Conservation (phyloP, 176 grass and related monocot species). For the bread wheat (Triticum aestivum) region DNA sequence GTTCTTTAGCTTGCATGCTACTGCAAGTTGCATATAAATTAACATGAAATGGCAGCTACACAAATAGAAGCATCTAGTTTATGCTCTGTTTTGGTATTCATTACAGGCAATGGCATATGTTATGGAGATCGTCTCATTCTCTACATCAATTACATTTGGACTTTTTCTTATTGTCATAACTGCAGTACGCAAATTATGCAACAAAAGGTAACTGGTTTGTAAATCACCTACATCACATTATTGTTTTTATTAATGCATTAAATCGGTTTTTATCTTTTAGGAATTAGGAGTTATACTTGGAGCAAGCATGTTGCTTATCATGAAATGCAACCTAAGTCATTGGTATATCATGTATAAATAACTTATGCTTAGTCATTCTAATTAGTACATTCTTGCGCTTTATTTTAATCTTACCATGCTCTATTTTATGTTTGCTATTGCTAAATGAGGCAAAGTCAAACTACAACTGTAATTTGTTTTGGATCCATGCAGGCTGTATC, state of each 20-base stretch:
- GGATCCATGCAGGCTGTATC: background rate
- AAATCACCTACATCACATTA: background rate
- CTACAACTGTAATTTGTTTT: background rate
- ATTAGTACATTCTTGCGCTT: background rate
- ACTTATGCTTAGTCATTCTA: background rate
- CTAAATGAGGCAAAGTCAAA: background rate
- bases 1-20: background rate
- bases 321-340: background rate
- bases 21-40: background rate
- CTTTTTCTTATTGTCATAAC: constrained; percentile 48
- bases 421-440: background rate
- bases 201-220: constrained; percentile 46
- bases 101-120: constrained; percentile 51
- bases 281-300: background rate
- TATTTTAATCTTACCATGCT: background rate
- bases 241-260: too few relatives aligned
- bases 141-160: constrained; percentile 52
- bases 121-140: constrained; percentile 53
- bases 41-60: background rate
- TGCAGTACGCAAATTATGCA: constrained; percentile 16
- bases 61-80: constrained; percentile 8
- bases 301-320: background rate
- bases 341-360: background rate
- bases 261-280: background rate
- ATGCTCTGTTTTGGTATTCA: constrained; percentile 10